Conservation (phyloP, 306 rosid species). For the Herpetospermum pedunculosum region DNA sequence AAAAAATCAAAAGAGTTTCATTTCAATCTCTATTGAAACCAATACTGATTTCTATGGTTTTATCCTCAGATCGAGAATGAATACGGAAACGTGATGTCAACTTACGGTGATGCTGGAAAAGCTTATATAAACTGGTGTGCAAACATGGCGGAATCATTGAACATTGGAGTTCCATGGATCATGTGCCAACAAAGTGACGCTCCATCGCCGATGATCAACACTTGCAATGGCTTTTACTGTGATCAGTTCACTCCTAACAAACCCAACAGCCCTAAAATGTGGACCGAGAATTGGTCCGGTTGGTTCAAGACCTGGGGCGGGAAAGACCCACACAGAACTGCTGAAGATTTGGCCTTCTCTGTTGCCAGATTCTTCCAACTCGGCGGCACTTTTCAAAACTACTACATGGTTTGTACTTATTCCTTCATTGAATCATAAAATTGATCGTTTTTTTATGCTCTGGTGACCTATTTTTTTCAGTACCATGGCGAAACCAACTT, state of each 20-base stretch:
- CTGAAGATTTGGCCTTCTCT: slow-evolving; percentile 44
- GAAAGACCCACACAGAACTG: slow-evolving; percentile 39
- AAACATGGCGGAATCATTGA: slow-evolving; percentile 27
- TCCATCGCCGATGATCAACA: slow-evolving; percentile 45
- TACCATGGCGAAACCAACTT: slow-evolving; percentile 58
- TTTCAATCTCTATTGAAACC: too few relatives aligned
- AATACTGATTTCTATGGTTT: too few relatives aligned
- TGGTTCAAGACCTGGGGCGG: slow-evolving; percentile 59
- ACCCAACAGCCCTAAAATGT: slow-evolving; percentile 44
- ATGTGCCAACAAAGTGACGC: slow-evolving; percentile 47
- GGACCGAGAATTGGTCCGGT: slow-evolving; percentile 60
- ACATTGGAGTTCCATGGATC: slow-evolving; percentile 52
- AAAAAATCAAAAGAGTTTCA: too few relatives aligned
- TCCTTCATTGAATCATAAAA: background rate
- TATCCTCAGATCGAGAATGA: slow-evolving; percentile 57
- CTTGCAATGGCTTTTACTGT: slow-evolving; percentile 59
- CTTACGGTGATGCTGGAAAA: slow-evolving; percentile 45
- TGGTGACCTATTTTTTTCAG: background rate
- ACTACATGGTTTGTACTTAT: slow-evolving; percentile 32
- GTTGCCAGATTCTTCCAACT: slow-evolving; percentile 46
- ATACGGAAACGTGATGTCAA: slow-evolving; percentile 31
- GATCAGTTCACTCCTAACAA: slow-evolving; percentile 30
- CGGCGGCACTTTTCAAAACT: slow-evolving; percentile 54
- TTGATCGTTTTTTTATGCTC: background rate
- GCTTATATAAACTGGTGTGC: slow-evolving; percentile 45